Evolutionary conservation across 805 yeast species (phyloP), one percentile per base, ranked within the genome.

Genomic region (Candida arabinofermentans): DNA sequence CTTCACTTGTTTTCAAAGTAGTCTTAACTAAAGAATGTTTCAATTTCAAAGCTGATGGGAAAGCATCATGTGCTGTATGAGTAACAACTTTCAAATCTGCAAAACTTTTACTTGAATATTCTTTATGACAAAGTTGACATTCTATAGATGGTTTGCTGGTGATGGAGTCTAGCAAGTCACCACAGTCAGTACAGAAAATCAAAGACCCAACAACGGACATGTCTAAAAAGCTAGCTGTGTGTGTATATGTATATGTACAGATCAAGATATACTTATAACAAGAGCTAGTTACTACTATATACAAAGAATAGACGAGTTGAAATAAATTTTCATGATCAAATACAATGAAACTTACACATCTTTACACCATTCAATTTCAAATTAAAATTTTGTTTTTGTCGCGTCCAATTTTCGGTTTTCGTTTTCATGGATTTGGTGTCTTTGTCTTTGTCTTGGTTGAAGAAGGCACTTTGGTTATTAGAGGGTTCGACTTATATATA

Each of bases 131-230:
- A 21, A 74, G 61, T 36, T 65, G 69, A 62, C 96, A 88, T 40
- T 71, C 72, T 43, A 86, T 64, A 29, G 68, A 59, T 18, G 72
- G 54, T 37, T 69, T 62, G 39, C 71, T 66, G 26, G 79, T 66
- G 24, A 77, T 77, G 8, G 88, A 73, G 60, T 87, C 96, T 45
- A 93, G 70, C 41, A 93, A 71, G 57, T 85, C 87, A 54, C 99
- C 99, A 65, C 99, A 93, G 52, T 81, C 86, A 9, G 82, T 74
- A 64, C 99, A 93, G 66, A 93, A 93, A 44, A 93, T 91, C 56
- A 93, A 77, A 37, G 96, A 86, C 13, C 99, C 99, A 32, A 93
- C 96, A 14, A 81, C 95, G 43, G 96, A 87, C 99, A 93, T 91
- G 26, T 29, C 16, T 13, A 26, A 26, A 8, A 5, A 26, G 29